Percentiles rank a stretch among this genome's conserved stretches.
Evolutionary conservation across 202 grass and related monocot species (phyloP).

Genomic region (Setaria italica): DNA sequence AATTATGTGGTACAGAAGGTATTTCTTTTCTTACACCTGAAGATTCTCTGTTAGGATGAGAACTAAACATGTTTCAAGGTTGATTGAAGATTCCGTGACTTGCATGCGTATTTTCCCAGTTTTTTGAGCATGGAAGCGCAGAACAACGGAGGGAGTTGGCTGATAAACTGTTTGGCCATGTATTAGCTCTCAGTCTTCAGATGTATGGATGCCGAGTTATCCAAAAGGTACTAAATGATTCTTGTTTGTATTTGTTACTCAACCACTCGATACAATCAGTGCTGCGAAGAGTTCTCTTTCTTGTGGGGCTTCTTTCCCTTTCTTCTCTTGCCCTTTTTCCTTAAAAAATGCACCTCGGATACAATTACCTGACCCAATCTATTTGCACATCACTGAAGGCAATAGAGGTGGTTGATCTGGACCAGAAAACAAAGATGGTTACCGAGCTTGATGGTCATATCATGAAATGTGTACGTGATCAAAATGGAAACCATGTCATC

Average conservation of each 20-base stretch:
- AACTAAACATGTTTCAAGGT: slow-evolving; percentile 20
- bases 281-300: neutral
- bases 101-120: slow-evolving; percentile 53
- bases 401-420: slow-evolving; percentile 91
- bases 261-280: neutral
- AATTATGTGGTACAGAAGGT: slow-evolving; percentile 98
- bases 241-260: neutral
- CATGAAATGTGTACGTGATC: slow-evolving; percentile 91
- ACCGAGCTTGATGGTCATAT: slow-evolving; percentile 82
- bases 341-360: neutral
- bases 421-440: slow-evolving; percentile 95
- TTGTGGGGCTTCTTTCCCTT: neutral
- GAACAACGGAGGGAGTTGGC: slow-evolving; percentile 80
- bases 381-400: slow-evolving; percentile 61
- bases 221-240: slow-evolving; percentile 79
- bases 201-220: slow-evolving; percentile 98
- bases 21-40: slow-evolving; percentile 34
- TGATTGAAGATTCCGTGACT: slow-evolving; percentile 27
- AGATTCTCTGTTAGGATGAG: slow-evolving; percentile 29
- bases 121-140: slow-evolving; percentile 83
- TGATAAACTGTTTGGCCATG: slow-evolving; percentile 83
- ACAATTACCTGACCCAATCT: slow-evolving; percentile 19
- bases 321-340: neutral
- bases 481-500: slow-evolving; percentile 98
- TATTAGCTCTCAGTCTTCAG: slow-evolving; percentile 92